phyloP scores from a whole-genome alignment of 345 rosid species.

The Brassica incana region DNA sequence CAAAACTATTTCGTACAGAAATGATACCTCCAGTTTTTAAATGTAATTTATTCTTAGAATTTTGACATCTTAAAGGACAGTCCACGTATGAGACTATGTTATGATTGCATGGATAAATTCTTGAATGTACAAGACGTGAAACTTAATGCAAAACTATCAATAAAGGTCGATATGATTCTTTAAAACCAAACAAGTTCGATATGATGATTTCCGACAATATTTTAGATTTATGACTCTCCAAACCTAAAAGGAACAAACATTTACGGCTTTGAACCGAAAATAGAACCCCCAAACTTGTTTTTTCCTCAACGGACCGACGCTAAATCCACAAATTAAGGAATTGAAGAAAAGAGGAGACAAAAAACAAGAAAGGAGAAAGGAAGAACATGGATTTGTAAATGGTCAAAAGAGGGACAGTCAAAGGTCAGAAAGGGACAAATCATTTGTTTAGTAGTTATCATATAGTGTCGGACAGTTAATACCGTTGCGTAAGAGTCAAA shows the following conservation, averaged over 20 bases:
- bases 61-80: background rate
- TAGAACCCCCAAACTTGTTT: constrained; percentile 1
- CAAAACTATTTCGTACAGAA: no score
- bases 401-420: constrained; percentile 39
- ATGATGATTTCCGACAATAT: constrained; percentile 25
- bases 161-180: background rate
- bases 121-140: constrained; percentile 21
- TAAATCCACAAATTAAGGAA: constrained; percentile 40
- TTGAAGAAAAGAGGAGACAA: constrained; percentile 9
- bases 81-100: background rate
- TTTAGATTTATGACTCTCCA: constrained; percentile 16
- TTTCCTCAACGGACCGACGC: constrained; percentile 29
- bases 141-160: constrained; percentile 17
- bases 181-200: background rate
- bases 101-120: constrained; percentile 34
- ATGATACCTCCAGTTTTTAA: no score
- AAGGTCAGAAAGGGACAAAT: constrained; percentile 32
- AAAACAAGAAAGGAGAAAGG: constrained; percentile 36
- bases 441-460: constrained; percentile 33
- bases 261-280: constrained; percentile 23
- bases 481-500: constrained; percentile 33
- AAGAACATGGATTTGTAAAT: constrained; percentile 22
- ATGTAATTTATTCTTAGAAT: no score
- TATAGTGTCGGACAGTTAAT: constrained; percentile 42
- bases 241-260: background rate